A percentile compares a stretch with the other conserved stretches of the same genome.
phyloP scores from a whole-genome alignment of 495 filamentous ascomycete genomes.

The Talaromyces proteolyticus region DNA sequence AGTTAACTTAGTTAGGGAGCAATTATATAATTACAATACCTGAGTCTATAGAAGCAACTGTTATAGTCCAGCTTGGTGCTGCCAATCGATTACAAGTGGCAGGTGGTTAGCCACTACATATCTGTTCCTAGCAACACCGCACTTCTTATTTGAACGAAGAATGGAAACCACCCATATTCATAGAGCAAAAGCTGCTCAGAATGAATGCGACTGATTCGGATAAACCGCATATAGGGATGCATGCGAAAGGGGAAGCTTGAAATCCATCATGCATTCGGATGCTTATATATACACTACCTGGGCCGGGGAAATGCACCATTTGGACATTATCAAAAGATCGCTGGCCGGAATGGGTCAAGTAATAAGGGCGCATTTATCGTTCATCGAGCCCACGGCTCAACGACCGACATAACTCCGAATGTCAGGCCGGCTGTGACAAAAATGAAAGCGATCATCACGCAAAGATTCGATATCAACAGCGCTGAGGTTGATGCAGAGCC shows the following conservation, averaged over 20 bases:
- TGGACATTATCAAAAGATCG: constrained; percentile 54
- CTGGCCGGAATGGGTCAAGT: constrained; percentile 55
- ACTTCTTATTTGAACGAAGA: too few relatives aligned
- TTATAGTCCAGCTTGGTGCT: too few relatives aligned
- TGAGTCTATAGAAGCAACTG: too few relatives aligned
- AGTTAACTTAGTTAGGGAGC: too few relatives aligned
- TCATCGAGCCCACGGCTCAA: constrained; percentile 57
- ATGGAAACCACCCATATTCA: too few relatives aligned
- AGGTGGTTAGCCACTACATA: too few relatives aligned
- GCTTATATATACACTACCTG: constrained; percentile 61
- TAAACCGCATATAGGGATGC: too few relatives aligned
- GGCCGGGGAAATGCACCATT: constrained; percentile 46
- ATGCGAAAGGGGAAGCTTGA: constrained; percentile 62
- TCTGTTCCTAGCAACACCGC: too few relatives aligned
- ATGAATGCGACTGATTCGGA: too few relatives aligned
- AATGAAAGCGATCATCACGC: constrained; percentile 67
- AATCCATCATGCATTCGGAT: constrained; percentile 51
- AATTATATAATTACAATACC: too few relatives aligned
- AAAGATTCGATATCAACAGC: constrained; percentile 48
- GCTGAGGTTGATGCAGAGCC: constrained; percentile 53
- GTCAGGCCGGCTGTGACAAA: constrained; percentile 56
- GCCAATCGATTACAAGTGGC: too few relatives aligned
- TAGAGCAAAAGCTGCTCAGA: too few relatives aligned
- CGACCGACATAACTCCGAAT: constrained; percentile 45
- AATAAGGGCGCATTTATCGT: constrained; percentile 60